phyloP scores from a whole-genome alignment of 257 asterid genomes.

The Eustoma russellianum region DNA sequence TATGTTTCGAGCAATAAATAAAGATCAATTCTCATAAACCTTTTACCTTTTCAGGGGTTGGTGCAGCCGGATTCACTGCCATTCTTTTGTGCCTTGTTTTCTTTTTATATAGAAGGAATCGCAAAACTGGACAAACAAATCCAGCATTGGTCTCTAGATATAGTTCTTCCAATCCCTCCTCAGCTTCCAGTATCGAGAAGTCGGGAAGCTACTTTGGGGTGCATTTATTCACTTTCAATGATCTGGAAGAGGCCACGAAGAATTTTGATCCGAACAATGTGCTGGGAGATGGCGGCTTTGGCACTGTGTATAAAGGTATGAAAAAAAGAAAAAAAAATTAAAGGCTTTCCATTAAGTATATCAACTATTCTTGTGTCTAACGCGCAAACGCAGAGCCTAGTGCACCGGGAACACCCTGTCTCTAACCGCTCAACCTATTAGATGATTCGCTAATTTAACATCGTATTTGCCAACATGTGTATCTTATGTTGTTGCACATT shows the following conservation, averaged over 20 bases:
- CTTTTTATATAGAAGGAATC: constrained; percentile 19
- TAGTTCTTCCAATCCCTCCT: constrained; percentile 41
- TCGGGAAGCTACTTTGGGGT: constrained; percentile 25
- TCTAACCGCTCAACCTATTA: too few species aligned
- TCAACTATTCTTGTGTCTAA: too few species aligned
- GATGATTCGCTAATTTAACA: too few species aligned
- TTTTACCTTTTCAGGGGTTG: constrained; percentile 21
- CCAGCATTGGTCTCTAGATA: constrained; percentile 23
- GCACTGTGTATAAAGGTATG: constrained; percentile 58
- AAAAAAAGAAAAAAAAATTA: neutral
- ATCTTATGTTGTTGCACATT: neutral
- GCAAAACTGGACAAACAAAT: constrained; percentile 7
- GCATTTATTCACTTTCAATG: constrained; percentile 47
- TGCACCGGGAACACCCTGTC: too few species aligned
- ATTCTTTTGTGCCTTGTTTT: constrained; percentile 18
- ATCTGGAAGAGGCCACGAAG: constrained; percentile 75
- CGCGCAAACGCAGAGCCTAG: too few species aligned
- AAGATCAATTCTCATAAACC: neutral
- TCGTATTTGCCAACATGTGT: too few species aligned
- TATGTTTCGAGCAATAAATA: neutral
- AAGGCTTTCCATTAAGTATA: neutral
- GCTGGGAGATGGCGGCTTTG: constrained; percentile 90
- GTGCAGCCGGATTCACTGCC: constrained; percentile 29
- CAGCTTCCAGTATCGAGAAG: constrained; percentile 28
- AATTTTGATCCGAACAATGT: constrained; percentile 44